Base-by-base conservation (phyloP, 1,284 basidiomycete genomes). In the Naganishia liquefaciens region DNA sequence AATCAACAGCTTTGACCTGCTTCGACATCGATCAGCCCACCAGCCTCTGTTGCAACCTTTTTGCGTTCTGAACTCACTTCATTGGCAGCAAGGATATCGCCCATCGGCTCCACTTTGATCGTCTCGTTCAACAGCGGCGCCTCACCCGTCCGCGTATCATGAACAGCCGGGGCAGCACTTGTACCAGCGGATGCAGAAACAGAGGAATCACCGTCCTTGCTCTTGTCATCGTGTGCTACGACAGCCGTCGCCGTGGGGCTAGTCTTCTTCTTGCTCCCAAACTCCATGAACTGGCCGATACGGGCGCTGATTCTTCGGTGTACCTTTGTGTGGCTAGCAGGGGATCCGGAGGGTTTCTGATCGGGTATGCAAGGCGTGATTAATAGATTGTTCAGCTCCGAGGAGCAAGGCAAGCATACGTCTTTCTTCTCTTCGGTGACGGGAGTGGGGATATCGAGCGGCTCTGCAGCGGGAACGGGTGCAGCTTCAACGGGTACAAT, bases 261-360 rank as follows among this genome's bases (percentile, higher is more conserved):
- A 27, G 39, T n/a, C 49, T 65, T 52, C 55, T 62, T 53, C 64
- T 62, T 66, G 58, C 62, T 62, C 43, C 54, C 28, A 3, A 28
- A 40, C 23, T 66, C 64, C 43, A 66, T 62, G 46, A 53, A 66
- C 23, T 66, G 64, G 37, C 64, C 64, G 51, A 66, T 66, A n/a
- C 64, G 64, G 13, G 64, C 64, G 37, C 58, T 62, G 58, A 66
- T 57, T 5, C 64, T 51, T 27, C 64, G 49, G 30, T 66, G 60
- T 42, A 62, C 55, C 58, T 62, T 66, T 27, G 64, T 58, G 43
- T 44, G 51, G 47, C 57, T 30, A 11, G 47, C 5, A 23, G 58
- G 25, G 17, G 54, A 42, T n/a, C 43, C 25, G 37, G 50, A 46
- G 13, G 51, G 40, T n/a, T 40, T 55, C 52, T 49, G 44, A 1